phyloP scores from a whole-genome alignment of 73 alveolate genomes.

The Durusdinium trenchii region DNA sequence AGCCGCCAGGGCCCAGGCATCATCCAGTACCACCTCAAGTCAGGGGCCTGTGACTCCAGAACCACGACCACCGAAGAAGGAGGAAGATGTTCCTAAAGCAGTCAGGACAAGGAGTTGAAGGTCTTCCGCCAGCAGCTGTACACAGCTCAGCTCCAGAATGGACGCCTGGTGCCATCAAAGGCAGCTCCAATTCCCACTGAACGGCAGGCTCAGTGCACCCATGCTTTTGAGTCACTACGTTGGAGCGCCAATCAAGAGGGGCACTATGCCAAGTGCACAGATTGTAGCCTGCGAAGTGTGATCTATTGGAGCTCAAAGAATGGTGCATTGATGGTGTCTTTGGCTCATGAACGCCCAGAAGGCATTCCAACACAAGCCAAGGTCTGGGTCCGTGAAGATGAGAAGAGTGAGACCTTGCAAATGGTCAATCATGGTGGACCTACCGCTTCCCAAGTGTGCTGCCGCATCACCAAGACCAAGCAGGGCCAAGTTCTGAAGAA shows the following conservation, averaged over 20 bases:
- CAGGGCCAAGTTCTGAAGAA: background rate
- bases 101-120: background rate
- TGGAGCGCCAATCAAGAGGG: constrained; percentile 55
- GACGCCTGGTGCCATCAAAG: background rate
- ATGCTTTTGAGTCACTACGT: background rate
- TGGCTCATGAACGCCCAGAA: background rate
- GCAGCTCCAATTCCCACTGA: background rate
- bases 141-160: background rate
- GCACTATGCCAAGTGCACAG: constrained; percentile 7
- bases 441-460: background rate
- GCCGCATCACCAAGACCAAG: background rate
- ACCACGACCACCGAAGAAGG: background rate
- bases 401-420: background rate
- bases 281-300: constrained; percentile 12
- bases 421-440: background rate
- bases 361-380: background rate
- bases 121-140: background rate
- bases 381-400: background rate
- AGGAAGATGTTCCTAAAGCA: background rate
- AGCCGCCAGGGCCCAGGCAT: background rate
- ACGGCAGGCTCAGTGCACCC: background rate
- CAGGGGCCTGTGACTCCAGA: background rate
- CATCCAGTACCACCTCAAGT: background rate
- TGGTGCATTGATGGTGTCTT: constrained; percentile 6
- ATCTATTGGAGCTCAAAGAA: background rate